Percentiles rank a stretch among this genome's conserved stretches.
phyloP scores from a whole-genome alignment of 495 filamentous ascomycete species.

The Trichodelitschia bisporula region DNA sequence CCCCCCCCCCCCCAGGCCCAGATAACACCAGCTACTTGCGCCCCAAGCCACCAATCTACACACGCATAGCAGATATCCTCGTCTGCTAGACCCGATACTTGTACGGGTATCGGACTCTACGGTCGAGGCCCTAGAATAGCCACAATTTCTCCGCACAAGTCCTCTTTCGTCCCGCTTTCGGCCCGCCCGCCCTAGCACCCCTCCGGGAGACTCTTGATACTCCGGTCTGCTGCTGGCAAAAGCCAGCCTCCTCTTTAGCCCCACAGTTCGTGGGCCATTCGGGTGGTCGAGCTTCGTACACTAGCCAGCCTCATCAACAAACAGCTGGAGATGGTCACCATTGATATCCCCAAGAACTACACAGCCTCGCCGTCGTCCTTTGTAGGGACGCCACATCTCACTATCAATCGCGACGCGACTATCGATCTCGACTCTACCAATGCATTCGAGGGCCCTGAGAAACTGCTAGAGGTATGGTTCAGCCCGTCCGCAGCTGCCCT shows the following conservation, averaged over 20 bases:
- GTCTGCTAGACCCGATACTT: conserved; percentile 84
- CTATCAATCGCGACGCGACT: conserved; percentile 90
- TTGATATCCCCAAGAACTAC: conserved; percentile 53
- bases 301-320: background rate
- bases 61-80: conserved; percentile 50
- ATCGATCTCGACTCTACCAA: conserved; percentile 87
- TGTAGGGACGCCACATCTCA: conserved; percentile 60
- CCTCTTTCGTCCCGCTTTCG: conserved; percentile 58
- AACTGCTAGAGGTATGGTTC: conserved; percentile 98
- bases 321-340: conserved; percentile 49
- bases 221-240: conserved; percentile 17
- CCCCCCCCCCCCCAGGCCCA: conserved; percentile 32
- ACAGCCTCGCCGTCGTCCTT: conserved; percentile 54
- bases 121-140: conserved; percentile 36
- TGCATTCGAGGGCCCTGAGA: conserved; percentile 97
- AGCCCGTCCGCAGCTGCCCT: conserved; percentile 51
- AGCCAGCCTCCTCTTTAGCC: conserved; percentile 16
- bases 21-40: conserved; percentile 45
- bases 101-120: conserved; percentile 66
- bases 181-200: conserved; percentile 73
- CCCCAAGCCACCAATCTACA: too few relatives aligned
- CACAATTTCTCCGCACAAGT: conserved; percentile 73
- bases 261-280: conserved; percentile 48
- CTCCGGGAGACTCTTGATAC: conserved; percentile 18
- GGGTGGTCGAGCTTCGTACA: background rate